Percentiles rank a stretch among this genome's conserved stretches.
Conservation (phyloP, 208 protist species). For the Acanthamoeba lenticulata region DNA sequence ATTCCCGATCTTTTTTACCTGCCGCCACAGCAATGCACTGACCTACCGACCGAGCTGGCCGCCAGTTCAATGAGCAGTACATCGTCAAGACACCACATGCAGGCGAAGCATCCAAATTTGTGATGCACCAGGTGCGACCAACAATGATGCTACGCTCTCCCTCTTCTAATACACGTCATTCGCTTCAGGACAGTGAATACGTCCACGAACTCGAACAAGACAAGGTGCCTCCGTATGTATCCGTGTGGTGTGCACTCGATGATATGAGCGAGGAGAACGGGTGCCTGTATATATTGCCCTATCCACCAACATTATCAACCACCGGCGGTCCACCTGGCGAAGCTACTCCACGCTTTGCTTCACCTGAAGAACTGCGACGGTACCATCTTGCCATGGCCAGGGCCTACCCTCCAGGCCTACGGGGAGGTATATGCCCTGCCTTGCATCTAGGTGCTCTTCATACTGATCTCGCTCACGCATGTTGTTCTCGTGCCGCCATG, state of each 20-base stretch:
- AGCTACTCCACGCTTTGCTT: neutral
- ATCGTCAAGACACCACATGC: conserved; percentile 63
- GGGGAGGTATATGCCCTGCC: neutral
- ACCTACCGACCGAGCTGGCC: too few species aligned
- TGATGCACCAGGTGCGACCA: conserved; percentile 8
- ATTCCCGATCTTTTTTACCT: neutral
- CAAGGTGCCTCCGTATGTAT: conserved; percentile 46
- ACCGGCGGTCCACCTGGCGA: neutral
- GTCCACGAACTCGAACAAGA: neutral
- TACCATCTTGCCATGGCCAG: conserved; percentile 26
- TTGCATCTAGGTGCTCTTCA: too few species aligned
- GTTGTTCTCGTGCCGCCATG: too few species aligned
- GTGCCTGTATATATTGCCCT: conserved; percentile 62
- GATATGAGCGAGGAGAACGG: conserved; percentile 68
- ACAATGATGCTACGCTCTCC: neutral
- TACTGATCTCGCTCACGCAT: too few species aligned
- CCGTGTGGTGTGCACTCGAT: conserved; percentile 65
- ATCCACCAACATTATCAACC: neutral
- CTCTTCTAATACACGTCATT: neutral
- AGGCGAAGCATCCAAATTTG: conserved; percentile 36
- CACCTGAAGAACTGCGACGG: neutral
- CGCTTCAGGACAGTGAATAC: conserved; percentile 53
- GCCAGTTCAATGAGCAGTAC: conserved; percentile 67
- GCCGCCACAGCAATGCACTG: neutral
- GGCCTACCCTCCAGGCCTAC: neutral